Conservation (phyloP, 441 rosid species). For the Mallotus japonicus region DNA sequence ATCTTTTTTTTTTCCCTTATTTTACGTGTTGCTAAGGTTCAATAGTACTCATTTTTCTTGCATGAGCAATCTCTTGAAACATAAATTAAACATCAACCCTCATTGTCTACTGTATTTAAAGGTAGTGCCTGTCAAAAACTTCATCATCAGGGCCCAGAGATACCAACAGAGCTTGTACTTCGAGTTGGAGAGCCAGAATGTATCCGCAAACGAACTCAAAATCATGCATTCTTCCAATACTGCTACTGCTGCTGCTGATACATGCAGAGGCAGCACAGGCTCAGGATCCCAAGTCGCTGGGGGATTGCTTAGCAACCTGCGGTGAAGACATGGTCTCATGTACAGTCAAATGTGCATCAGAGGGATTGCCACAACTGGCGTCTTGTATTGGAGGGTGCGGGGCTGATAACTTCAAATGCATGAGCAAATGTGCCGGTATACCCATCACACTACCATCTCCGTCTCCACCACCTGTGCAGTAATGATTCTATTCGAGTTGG, state of each 20-base stretch:
- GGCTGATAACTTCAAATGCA: not conserved
- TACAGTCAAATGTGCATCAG: not conserved
- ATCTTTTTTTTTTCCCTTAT: not conserved
- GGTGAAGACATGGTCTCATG: not conserved
- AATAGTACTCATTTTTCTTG: not conserved
- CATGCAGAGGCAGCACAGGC: not conserved
- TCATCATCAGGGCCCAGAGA: not conserved
- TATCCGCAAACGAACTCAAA: not conserved
- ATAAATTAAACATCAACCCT: not conserved
- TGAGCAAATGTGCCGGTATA: not conserved
- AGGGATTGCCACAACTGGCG: not conserved
- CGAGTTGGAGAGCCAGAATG: not conserved
- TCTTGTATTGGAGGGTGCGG: not conserved
- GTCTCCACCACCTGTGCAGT: not conserved
- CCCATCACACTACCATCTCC: not conserved
- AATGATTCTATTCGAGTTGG: not conserved
- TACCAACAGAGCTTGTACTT: no score
- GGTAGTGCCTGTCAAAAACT: not conserved
- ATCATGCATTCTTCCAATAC: not conserved
- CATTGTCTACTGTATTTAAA: not conserved
- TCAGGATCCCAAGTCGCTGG: not conserved
- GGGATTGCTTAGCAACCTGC: not conserved
- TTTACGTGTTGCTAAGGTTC: slow-evolving; percentile 6
- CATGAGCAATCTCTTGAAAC: not conserved
- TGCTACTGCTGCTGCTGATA: not conserved